Evolutionary conservation across 495 filamentous ascomycete species (phyloP).

Genomic region (Neohortaea acidophila): DNA sequence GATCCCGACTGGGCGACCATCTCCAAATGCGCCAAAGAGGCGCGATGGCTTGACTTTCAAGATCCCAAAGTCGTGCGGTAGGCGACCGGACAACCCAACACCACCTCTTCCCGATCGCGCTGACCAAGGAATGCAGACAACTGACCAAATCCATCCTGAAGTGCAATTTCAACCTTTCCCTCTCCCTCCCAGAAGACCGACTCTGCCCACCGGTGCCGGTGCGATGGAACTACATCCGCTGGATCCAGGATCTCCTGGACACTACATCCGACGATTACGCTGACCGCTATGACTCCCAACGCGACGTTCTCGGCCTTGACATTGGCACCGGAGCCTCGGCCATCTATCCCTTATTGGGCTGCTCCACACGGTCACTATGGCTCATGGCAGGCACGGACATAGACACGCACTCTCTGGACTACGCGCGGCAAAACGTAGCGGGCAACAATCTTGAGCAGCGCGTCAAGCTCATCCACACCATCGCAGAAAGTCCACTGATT

Average conservation of each 20-base stretch:
- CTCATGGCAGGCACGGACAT: constrained; percentile 42
- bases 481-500: constrained; percentile 40
- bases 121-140: constrained; percentile 34
- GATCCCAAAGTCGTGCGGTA: constrained; percentile 61
- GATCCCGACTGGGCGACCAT: constrained; percentile 44
- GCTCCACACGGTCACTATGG: constrained; percentile 50
- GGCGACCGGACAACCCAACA: constrained; percentile 10
- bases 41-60: constrained; percentile 57
- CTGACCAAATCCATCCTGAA: constrained; percentile 67
- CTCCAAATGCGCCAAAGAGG: constrained; percentile 31
- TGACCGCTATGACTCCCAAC: constrained; percentile 40
- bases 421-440: constrained; percentile 46
- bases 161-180: constrained; percentile 54
- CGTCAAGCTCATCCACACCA: constrained; percentile 46
- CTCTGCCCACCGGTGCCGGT: constrained; percentile 73
- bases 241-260: constrained; percentile 76
- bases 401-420: constrained; percentile 53
- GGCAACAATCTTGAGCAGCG: constrained; percentile 48
- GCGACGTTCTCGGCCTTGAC: constrained; percentile 59
- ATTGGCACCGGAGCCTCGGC: constrained; percentile 83
- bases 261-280: constrained; percentile 41
- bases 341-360: constrained; percentile 83
- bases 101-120: background rate
- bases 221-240: constrained; percentile 71
- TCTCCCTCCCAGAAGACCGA: constrained; percentile 60